phyloP scores from a whole-genome alignment of 192 early-diverging fungal genomes.

The Gonapodya prolifera region DNA sequence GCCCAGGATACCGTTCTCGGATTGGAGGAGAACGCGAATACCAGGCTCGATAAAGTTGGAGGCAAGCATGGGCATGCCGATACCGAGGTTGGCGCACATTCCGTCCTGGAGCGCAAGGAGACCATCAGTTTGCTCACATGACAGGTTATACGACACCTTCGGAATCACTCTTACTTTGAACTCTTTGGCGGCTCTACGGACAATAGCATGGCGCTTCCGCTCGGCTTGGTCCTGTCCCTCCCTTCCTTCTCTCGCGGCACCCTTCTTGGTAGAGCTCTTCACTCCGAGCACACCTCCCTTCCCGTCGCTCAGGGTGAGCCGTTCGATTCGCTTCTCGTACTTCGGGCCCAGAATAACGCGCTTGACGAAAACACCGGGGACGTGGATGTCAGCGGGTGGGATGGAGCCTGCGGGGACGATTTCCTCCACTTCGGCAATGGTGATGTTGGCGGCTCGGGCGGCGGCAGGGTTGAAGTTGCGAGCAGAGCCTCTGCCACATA shows the following conservation, averaged over 20 bases:
- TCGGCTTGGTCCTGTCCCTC: too few relatives aligned
- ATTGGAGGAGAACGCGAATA: slow-evolving; percentile 61
- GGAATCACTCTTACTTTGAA: too few relatives aligned
- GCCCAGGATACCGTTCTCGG: slow-evolving; percentile 69
- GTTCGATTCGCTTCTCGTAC: slow-evolving; percentile 61
- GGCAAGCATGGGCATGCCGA: slow-evolving; percentile 68
- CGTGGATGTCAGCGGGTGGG: slow-evolving; percentile 55
- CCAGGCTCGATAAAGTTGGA: slow-evolving; percentile 57
- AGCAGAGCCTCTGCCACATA: too few relatives aligned
- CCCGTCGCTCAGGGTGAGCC: neutral
- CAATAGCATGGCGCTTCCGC: slow-evolving; percentile 48
- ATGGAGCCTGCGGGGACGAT: slow-evolving; percentile 57
- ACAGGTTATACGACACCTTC: too few relatives aligned
- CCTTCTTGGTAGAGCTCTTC: too few relatives aligned
- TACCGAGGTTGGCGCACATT: slow-evolving; percentile 45
- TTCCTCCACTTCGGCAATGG: slow-evolving; percentile 69
- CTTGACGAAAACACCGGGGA: slow-evolving; percentile 61
- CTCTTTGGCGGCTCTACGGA: slow-evolving; percentile 62
- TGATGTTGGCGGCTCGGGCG: slow-evolving; percentile 60
- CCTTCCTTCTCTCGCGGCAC: too few relatives aligned
- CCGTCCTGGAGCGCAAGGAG: too few relatives aligned
- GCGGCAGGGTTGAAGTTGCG: slow-evolving; percentile 68
- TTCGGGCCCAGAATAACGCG: slow-evolving; percentile 54
- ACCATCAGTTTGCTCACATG: too few relatives aligned
- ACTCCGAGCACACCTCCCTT: too few relatives aligned